Evolutionary conservation across 176 grass and related monocot genomes (phyloP).

Genomic region (Urochloa ruziziensis): DNA sequence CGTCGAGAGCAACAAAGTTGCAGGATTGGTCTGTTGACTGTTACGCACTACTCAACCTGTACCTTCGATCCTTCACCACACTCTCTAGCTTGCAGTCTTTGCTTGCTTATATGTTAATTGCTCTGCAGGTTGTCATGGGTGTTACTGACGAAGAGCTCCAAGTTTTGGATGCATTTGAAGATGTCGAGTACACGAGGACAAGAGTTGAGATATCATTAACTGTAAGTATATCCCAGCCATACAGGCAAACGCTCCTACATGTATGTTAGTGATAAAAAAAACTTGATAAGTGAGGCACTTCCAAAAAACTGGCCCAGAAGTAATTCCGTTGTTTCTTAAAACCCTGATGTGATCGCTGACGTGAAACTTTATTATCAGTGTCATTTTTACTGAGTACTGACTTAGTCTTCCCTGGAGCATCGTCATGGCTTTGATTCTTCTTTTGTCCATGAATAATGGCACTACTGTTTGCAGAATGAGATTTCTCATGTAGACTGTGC

Average conservation of each 20-base stretch:
- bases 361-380: background rate
- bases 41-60: background rate
- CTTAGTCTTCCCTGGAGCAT: background rate
- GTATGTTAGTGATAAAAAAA: background rate
- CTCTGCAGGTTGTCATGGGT: constrained; percentile 57
- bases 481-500: background rate
- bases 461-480: background rate
- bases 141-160: constrained; percentile 71
- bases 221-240: constrained; percentile 40
- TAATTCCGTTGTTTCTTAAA: background rate
- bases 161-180: constrained; percentile 81
- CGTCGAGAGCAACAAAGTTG: constrained; percentile 62
- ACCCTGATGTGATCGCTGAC: background rate
- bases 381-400: background rate
- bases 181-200: constrained; percentile 77
- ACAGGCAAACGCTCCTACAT: background rate
- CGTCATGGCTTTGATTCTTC: no score
- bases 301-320: background rate
- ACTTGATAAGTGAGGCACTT: background rate
- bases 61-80: background rate
- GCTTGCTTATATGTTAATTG: background rate
- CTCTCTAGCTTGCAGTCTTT: no score
- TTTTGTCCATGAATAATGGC: background rate
- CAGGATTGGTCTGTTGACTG: constrained; percentile 62
- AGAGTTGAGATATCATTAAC: constrained; percentile 69